phyloP scores from a whole-genome alignment of 2,329 filamentous ascomycete genomes.

The Shiraia bambusicola region DNA sequence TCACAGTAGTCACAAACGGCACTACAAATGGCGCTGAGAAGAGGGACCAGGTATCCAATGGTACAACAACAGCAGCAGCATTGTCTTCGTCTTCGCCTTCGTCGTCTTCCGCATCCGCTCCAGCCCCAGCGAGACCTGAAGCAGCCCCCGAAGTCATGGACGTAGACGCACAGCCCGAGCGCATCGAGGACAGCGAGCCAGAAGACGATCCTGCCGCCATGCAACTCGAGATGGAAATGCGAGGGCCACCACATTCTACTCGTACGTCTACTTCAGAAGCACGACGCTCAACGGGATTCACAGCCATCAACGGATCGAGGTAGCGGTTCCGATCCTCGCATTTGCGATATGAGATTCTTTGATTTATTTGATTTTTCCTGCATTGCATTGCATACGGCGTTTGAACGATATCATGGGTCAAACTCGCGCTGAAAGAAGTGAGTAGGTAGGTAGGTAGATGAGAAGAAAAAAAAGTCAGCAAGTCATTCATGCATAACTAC shows the following conservation, averaged over 20 bases:
- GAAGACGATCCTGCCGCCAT: conserved; percentile 38
- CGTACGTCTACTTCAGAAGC: conserved; percentile 11
- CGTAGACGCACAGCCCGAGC: conserved; percentile 11
- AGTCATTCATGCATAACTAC: too few relatives aligned
- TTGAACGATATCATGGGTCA: background rate
- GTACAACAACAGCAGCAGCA: background rate
- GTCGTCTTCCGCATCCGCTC: background rate
- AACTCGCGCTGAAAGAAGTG: too few relatives aligned
- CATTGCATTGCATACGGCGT: conserved; percentile 1
- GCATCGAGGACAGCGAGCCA: conserved; percentile 24
- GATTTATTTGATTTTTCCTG: too few relatives aligned
- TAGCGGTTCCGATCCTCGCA: background rate
- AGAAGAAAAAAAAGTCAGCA: too few relatives aligned
- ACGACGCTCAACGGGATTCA: conserved; percentile 5
- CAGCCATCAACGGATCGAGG: conserved; percentile 1
- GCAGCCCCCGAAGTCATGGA: conserved; percentile 20
- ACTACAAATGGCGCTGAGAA: background rate
- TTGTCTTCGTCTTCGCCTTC: background rate
- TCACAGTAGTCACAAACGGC: conserved; percentile 1
- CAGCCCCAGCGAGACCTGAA: conserved; percentile 1
- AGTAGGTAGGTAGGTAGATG: too few relatives aligned
- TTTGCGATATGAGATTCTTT: background rate
- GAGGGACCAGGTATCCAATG: background rate
- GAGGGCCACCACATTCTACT: conserved; percentile 23
- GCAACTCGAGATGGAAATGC: conserved; percentile 46